Evolutionary conservation across 148 eudicot species (phyloP).

Genomic region (Vaccinium macrocarpon): DNA sequence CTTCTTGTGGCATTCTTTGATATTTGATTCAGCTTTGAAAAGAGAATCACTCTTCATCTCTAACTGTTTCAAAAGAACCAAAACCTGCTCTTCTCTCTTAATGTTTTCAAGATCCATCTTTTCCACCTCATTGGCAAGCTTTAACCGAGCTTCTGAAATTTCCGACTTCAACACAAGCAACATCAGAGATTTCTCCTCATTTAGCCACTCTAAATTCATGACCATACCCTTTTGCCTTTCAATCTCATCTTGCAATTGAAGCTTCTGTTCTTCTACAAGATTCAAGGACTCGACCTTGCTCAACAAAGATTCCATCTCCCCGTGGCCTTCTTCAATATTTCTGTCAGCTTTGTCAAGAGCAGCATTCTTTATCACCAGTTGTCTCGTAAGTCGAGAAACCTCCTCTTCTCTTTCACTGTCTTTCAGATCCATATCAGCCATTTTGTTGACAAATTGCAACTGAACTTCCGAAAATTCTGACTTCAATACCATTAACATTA

Average conservation of each 20-base stretch:
- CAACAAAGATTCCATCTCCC: slow-evolving; percentile 24
- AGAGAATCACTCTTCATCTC: slow-evolving; percentile 36
- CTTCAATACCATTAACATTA: slow-evolving; percentile 48
- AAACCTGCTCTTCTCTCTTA: slow-evolving; percentile 24
- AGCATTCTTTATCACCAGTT: slow-evolving; percentile 39
- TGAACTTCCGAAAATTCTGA: slow-evolving; percentile 37
- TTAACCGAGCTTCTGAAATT: slow-evolving; percentile 27
- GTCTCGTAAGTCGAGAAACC: slow-evolving; percentile 31
- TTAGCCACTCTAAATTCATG: slow-evolving; percentile 52
- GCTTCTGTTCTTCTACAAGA: slow-evolving; percentile 26
- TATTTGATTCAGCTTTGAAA: slow-evolving; percentile 18
- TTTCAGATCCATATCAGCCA: slow-evolving; percentile 20
- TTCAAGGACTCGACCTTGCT: slow-evolving; percentile 22
- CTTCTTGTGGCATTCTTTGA: slow-evolving; percentile 12
- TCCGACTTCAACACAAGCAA: slow-evolving; percentile 49
- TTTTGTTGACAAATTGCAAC: slow-evolving; percentile 4
- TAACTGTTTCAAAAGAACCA: slow-evolving; percentile 40
- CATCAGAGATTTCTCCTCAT: slow-evolving; percentile 62
- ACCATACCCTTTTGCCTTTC: slow-evolving; percentile 13
- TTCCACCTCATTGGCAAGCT: slow-evolving; percentile 16
- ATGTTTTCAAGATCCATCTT: slow-evolving; percentile 21
- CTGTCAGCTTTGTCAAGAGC: slow-evolving; percentile 27
- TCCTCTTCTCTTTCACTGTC: slow-evolving; percentile 26
- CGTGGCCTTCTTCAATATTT: slow-evolving; percentile 39
- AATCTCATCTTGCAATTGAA: slow-evolving; percentile 25